A percentile compares a stretch with the other conserved stretches of the same genome.
These are phyloP conservation scores for Aspergillus affinis DNA, from an alignment of 495 filamentous ascomycete genomes.

Conservation along the genomic window DNA sequence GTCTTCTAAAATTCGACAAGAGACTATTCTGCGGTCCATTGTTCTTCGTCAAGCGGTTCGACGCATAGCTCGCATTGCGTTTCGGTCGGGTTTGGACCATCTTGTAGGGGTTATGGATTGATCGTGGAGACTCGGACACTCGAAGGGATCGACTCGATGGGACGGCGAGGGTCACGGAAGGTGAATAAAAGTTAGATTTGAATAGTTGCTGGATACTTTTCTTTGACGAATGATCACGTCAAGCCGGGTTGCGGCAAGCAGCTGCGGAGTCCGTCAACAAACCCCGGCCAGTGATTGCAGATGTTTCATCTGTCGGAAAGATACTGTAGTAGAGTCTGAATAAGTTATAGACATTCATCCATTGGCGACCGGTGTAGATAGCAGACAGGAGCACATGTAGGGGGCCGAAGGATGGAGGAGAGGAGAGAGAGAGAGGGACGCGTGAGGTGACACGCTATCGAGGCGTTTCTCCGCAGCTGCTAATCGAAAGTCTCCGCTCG, in stretches of 20 bases:
- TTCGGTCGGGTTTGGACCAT: constrained; percentile 20
- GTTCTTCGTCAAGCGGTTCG: constrained; percentile 16
- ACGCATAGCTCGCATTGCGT: constrained; percentile 28
- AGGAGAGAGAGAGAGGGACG: constrained; percentile 5
- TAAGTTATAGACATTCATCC: background rate
- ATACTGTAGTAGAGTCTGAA: background rate
- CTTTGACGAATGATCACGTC: background rate
- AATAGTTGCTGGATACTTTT: background rate
- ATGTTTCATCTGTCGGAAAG: background rate
- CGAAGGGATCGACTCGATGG: background rate
- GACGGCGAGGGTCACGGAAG: background rate
- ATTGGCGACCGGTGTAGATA: background rate
- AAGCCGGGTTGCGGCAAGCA: background rate
- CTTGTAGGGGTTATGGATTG: constrained; percentile 4
- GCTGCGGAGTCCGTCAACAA: background rate
- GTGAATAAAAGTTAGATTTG: background rate
- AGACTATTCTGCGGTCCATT: constrained; percentile 12
- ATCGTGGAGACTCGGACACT: background rate
- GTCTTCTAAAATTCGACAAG: constrained; percentile 26
- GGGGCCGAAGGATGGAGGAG: background rate
- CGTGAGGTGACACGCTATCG: constrained; percentile 18
- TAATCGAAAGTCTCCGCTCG: background rate
- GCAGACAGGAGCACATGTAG: background rate
- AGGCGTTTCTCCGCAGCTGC: constrained; percentile 12
- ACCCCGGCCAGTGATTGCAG: background rate